Percentiles rank a stretch among this genome's conserved stretches.
Conservation (phyloP, 2,329 filamentous ascomycete genomes). For the Didymella keratinophila region DNA sequence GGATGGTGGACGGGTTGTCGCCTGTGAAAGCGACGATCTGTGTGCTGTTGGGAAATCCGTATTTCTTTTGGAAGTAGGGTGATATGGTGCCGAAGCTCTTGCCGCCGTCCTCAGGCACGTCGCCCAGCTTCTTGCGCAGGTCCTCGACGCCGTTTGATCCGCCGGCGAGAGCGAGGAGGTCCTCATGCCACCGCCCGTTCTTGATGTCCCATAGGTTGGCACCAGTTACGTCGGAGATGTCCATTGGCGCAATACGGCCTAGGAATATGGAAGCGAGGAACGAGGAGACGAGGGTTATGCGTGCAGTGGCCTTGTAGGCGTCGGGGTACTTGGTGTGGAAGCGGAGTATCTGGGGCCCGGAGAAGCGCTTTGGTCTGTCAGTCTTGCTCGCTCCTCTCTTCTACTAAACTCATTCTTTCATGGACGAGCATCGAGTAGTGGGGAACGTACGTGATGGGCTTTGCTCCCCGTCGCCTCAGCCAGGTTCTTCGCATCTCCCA, state of each 20-base stretch:
- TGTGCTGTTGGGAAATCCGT: constrained; percentile 78
- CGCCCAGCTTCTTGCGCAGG: constrained; percentile 79
- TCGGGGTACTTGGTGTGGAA: constrained; percentile 82
- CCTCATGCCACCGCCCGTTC: constrained; percentile 74
- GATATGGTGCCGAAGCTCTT: constrained; percentile 78
- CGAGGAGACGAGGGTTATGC: constrained; percentile 93
- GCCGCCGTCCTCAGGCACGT: constrained; percentile 81
- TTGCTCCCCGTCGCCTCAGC: constrained; percentile 87
- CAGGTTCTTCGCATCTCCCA: constrained; percentile 72
- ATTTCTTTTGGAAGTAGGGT: constrained; percentile 78
- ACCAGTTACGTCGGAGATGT: constrained; percentile 93
- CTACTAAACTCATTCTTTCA: background rate
- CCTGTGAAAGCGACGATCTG: constrained; percentile 87
- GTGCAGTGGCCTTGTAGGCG: constrained; percentile 79
- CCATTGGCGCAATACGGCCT: constrained; percentile 84
- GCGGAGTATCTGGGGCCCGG: constrained; percentile 93
- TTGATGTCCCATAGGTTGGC: constrained; percentile 97
- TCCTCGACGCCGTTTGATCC: constrained; percentile 61
- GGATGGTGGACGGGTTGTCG: constrained; percentile 95
- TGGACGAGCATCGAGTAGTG: background rate
- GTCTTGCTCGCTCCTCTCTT: constrained; percentile 11
- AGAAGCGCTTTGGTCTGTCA: constrained; percentile 75
- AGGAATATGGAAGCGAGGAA: constrained; percentile 92
- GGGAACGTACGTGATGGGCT: constrained; percentile 82
- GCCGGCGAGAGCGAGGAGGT: constrained; percentile 76